Base-by-base conservation (phyloP, 2,329 filamentous ascomycete species). In the Thelonectria blattea region DNA sequence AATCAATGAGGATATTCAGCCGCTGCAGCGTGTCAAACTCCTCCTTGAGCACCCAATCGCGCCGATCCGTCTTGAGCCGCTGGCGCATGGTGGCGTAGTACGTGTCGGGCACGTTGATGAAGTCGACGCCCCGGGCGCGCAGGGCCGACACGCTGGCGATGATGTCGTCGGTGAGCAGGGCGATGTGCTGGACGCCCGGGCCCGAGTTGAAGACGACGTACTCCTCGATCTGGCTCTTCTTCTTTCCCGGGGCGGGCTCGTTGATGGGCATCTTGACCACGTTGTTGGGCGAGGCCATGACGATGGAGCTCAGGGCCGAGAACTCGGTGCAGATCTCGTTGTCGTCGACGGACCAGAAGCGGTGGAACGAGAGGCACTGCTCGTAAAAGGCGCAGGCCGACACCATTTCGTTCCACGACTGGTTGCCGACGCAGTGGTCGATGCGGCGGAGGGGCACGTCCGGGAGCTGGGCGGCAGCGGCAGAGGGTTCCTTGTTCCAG, bases 221-320 rank as follows among this genome's bases (percentile, higher is more conserved):
- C 80, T 97, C 94, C 76, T 97, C 93, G 69, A 98, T 97, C 79
- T 98, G 94, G 11, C 88, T 92, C 77, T 92, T 91, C 79, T 92
- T 94, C 81, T 95, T 95, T 60, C 93, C 94, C 1, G 86, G 81
- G 0, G 94, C 94, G 2, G 94, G 94, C 80, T 97, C 93, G 81
- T 97, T 97, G 85, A 98, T 96, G 71, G 94, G 94, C 93, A 97
- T 97, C 81, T 97, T 97, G 78, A 97, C 92, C 5, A 90, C 76
- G 59, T 94, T 90, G 80, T 93, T 92, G 61, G 88, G 87, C 5
- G 89, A 92, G 43, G 91, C 87, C 93, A 97, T 97, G 73, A 97
- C 94, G 71, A 97, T 88, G 72, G 87, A 91, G 78, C 89, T 92
- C 49, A 97, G 83, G 10, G 94, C 93, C 1, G 90, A 93, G 84